These are phyloP conservation scores for Vigna radiata DNA, from an alignment of 306 rosid genomes.

Conservation along the genomic window DNA sequence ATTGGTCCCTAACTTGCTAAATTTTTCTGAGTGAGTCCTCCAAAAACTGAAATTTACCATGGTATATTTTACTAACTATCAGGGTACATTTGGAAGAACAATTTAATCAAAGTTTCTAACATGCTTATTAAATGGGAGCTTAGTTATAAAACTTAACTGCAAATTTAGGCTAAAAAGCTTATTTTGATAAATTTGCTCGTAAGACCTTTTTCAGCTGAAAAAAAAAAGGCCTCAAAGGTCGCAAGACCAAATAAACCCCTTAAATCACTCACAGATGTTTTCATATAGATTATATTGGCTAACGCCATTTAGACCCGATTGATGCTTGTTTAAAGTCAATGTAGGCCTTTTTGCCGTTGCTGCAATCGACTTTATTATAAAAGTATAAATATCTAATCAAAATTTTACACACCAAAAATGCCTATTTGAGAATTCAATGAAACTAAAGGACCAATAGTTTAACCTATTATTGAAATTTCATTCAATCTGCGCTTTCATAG, in stretches of 20 bases:
- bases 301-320: background rate
- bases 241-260: background rate
- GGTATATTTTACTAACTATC: background rate
- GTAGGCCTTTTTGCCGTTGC: background rate
- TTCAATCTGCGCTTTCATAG: background rate
- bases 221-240: background rate
- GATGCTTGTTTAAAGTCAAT: background rate
- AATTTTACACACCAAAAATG: background rate
- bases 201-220: too few species aligned
- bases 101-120: background rate
- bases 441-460: background rate
- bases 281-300: background rate
- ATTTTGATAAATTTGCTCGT: background rate
- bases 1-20: background rate
- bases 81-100: background rate
- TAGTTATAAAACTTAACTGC: background rate
- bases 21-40: background rate
- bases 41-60: too few species aligned
- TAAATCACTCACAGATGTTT: background rate
- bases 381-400: background rate
- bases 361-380: background rate
- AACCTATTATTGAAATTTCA: background rate
- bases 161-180: background rate
- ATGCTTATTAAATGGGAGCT: background rate
- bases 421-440: background rate